phyloP scores from a whole-genome alignment of 352 stramenopile species.

The Phytophthora pluvialis region DNA sequence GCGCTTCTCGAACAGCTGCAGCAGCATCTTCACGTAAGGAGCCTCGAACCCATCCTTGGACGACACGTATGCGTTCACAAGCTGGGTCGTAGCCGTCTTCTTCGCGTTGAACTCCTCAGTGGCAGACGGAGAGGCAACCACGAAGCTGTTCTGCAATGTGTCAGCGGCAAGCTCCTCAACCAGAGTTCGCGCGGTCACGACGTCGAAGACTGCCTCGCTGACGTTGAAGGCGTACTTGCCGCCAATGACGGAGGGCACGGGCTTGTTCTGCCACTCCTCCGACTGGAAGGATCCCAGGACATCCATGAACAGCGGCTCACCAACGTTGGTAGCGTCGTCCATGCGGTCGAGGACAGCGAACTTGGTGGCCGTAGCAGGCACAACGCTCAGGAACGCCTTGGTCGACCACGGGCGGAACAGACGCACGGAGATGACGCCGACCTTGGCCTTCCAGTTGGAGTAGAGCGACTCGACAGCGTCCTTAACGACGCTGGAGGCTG shows the following conservation, averaged over 20 bases:
- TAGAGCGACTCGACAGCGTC: slow-evolving; percentile 88
- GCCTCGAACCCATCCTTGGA: slow-evolving; percentile 69
- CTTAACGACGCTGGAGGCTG: slow-evolving; percentile 87
- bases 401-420: slow-evolving; percentile 92
- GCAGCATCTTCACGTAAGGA: slow-evolving; percentile 82
- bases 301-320: slow-evolving; percentile 93
- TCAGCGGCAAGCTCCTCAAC: slow-evolving; percentile 69
- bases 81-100: slow-evolving; percentile 39
- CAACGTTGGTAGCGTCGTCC: slow-evolving; percentile 86
- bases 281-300: slow-evolving; percentile 91
- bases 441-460: slow-evolving; percentile 84
- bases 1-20: slow-evolving; percentile 76
- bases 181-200: slow-evolving; percentile 80
- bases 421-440: slow-evolving; percentile 89
- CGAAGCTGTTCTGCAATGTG: slow-evolving; percentile 77
- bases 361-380: slow-evolving; percentile 78
- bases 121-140: slow-evolving; percentile 43
- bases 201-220: slow-evolving; percentile 79
- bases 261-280: slow-evolving; percentile 65
- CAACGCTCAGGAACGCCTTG: slow-evolving; percentile 72
- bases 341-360: slow-evolving; percentile 93
- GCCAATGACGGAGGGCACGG: slow-evolving; percentile 76
- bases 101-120: slow-evolving; percentile 39
- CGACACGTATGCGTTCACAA: slow-evolving; percentile 61
- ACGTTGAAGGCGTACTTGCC: slow-evolving; percentile 81